Evolutionary conservation across 176 grass and related monocot species (phyloP), one percentile per base, ranked within the genome.

Genomic region (Zizania latifolia): DNA sequence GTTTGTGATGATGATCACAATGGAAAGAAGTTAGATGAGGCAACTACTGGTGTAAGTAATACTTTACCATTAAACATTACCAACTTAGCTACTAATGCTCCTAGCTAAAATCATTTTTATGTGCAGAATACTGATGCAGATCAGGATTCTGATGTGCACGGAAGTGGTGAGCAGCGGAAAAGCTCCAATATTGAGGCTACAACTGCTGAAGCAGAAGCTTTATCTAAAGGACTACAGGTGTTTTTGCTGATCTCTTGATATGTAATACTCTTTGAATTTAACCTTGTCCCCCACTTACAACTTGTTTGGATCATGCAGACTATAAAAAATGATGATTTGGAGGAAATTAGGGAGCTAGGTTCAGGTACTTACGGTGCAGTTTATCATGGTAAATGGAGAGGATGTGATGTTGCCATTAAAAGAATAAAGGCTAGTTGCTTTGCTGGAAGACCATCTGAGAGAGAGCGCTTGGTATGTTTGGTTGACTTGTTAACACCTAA

Each of bases 381-480:
- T 17, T 99, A 65, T 68, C 84, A 99, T 94, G 95, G 91, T 53
- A 99, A 99, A 85, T 99, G 95, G 95, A 94, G 82, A 65, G 95
- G 95, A 67, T 99, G 91, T 55, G 95, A 99, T 70, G 91, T 99
- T 74, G 95, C 95, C 27, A 88, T 99, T 77, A 99, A 99, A 90
- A 94, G 89, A 90, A 99, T 99, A 87, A 99, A 99, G 86, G 95
- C 89, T 33, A 99, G 95, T 61, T 94, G 91, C 71, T 99, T 99
- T 68, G 39, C 61, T 81, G 95, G 91, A 78, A 91, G 64, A 56
- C 95, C 95, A 79, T 99, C 95, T 13, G 91, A 99, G 68, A 94
- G 95, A 86, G 86, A 79, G 46, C 88, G 89, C 11, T 74, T 99
- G 91, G 95, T 99, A 94, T 61, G 74, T 62, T 79, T 58, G 38